A percentile compares a stretch with the other conserved stretches of the same genome.
These are phyloP conservation scores for Hypoxylon crocopeplum DNA, from an alignment of 495 filamentous ascomycete species.

Conservation along the genomic window DNA sequence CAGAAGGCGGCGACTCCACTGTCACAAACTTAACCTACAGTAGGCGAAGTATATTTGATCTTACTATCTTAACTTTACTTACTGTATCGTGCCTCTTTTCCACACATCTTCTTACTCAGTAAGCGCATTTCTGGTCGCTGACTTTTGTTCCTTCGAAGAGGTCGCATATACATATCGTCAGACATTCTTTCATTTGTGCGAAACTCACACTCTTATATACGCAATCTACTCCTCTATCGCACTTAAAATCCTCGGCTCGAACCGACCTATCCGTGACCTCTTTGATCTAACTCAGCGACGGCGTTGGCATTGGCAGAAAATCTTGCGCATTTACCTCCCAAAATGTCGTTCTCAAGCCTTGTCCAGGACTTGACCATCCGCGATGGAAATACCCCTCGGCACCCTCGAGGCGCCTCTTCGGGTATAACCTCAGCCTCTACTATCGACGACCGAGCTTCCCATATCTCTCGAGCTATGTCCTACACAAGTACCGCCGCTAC, in stretches of 20 bases:
- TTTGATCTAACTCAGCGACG: not conserved
- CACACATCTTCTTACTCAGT: not conserved
- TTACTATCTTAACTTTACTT: not conserved
- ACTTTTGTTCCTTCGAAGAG: no score
- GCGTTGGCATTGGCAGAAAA: no score
- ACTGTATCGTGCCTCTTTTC: not conserved
- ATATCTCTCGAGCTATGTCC: slow-evolving; percentile 75
- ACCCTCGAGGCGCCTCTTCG: slow-evolving; percentile 33
- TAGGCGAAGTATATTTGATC: no score
- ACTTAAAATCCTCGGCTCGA: not conserved
- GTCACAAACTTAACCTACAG: slow-evolving; percentile 33
- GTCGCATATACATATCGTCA: no score
- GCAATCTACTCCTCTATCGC: slow-evolving; percentile 1
- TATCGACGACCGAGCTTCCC: slow-evolving; percentile 62
- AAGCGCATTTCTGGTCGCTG: not conserved
- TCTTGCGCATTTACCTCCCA: slow-evolving; percentile 9
- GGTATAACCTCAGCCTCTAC: slow-evolving; percentile 57
- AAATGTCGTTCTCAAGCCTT: slow-evolving; percentile 91
- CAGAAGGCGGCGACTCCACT: slow-evolving; percentile 16
- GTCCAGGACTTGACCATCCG: slow-evolving; percentile 83
- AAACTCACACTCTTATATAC: slow-evolving; percentile 19
- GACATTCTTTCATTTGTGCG: not conserved
- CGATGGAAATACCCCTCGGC: slow-evolving; percentile 54
- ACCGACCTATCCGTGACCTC: not conserved
- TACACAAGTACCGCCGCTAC: slow-evolving; percentile 91